Percentiles rank a stretch among this genome's conserved stretches.
phyloP scores from a whole-genome alignment of 208 protist species.

The Wallacemonas sp. region DNA sequence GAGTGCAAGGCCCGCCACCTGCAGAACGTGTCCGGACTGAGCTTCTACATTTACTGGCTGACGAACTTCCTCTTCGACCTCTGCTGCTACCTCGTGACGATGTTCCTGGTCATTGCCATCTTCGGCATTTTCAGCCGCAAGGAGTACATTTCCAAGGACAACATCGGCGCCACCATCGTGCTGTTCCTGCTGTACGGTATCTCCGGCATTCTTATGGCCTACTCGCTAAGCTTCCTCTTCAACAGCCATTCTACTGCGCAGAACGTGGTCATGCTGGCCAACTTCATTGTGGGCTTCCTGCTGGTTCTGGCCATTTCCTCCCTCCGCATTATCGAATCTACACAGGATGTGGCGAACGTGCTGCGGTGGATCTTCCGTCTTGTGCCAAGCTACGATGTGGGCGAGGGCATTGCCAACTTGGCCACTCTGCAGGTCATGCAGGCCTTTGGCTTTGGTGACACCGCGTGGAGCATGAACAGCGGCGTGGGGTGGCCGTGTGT shows the following conservation, averaged over 20 bases:
- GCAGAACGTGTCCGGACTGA: slow-evolving; percentile 58
- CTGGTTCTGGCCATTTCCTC: slow-evolving; percentile 42
- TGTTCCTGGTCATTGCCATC: slow-evolving; percentile 46
- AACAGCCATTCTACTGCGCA: slow-evolving; percentile 56
- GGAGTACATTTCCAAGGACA: slow-evolving; percentile 45
- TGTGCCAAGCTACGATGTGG: slow-evolving; percentile 60
- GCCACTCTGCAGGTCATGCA: slow-evolving; percentile 17
- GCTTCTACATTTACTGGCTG: slow-evolving; percentile 60
- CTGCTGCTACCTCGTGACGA: slow-evolving; percentile 39
- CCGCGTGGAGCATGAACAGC: slow-evolving; percentile 32
- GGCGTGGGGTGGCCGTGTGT: slow-evolving; percentile 34
- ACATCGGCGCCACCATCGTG: slow-evolving; percentile 35
- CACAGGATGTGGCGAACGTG: slow-evolving; percentile 27
- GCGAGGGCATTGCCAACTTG: slow-evolving; percentile 64
- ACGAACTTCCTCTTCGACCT: slow-evolving; percentile 73
- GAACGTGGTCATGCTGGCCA: slow-evolving; percentile 52
- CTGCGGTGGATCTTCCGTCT: slow-evolving; percentile 55
- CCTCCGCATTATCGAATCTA: slow-evolving; percentile 29
- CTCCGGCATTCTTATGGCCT: slow-evolving; percentile 44
- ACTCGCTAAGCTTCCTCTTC: slow-evolving; percentile 57
- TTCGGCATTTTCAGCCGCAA: slow-evolving; percentile 41
- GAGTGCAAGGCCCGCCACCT: slow-evolving; percentile 55
- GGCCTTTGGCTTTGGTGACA: slow-evolving; percentile 19
- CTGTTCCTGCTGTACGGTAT: slow-evolving; percentile 58
- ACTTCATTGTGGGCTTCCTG: slow-evolving; percentile 68